These are phyloP conservation scores for Phialocephala sp. DNA, from an alignment of 2,329 filamentous ascomycete genomes.

Conservation along the genomic window DNA sequence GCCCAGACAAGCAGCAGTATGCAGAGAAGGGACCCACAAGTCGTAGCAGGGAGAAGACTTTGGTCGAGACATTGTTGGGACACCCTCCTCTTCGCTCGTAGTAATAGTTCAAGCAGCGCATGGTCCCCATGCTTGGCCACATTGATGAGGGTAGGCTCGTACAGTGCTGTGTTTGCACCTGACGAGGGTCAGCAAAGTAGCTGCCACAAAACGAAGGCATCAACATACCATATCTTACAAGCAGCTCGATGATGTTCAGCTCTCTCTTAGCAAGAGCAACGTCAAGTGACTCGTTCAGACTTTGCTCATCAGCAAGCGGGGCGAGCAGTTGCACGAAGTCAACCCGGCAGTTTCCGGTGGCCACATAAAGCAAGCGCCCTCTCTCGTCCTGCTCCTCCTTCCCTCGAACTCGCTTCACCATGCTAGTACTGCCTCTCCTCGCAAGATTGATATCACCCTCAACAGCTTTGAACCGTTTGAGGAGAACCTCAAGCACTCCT, in stretches of 20 bases:
- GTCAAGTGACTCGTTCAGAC: slow-evolving; percentile 26
- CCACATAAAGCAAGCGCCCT: slow-evolving; percentile 25
- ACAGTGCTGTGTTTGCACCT: slow-evolving; percentile 25
- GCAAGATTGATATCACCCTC: slow-evolving; percentile 30
- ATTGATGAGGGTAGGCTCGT: slow-evolving; percentile 16
- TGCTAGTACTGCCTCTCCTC: slow-evolving; percentile 22
- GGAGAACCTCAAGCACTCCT: slow-evolving; percentile 27
- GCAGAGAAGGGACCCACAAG: slow-evolving; percentile 10
- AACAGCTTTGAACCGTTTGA: slow-evolving; percentile 21
- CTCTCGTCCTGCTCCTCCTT: slow-evolving; percentile 17
- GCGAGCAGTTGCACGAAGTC: slow-evolving; percentile 27
- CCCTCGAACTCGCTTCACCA: slow-evolving; percentile 20
- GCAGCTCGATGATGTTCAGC: slow-evolving; percentile 15
- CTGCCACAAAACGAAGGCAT: too few relatives aligned
- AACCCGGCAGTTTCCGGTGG: slow-evolving; percentile 14
- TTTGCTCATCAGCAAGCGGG: slow-evolving; percentile 26
- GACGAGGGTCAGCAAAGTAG: neutral
- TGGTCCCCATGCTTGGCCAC: slow-evolving; percentile 23
- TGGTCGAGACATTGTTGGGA: slow-evolving; percentile 22
- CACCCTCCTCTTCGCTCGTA: slow-evolving; percentile 26
- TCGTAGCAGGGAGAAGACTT: slow-evolving; percentile 23
- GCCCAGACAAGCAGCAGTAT: slow-evolving; percentile 21
- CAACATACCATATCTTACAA: slow-evolving; percentile 30
- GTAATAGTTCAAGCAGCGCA: slow-evolving; percentile 19
- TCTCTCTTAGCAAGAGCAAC: slow-evolving; percentile 25